These are phyloP conservation scores for Austroboletus niveus DNA, from an alignment of 1,284 basidiomycete genomes.

Conservation along the genomic window DNA sequence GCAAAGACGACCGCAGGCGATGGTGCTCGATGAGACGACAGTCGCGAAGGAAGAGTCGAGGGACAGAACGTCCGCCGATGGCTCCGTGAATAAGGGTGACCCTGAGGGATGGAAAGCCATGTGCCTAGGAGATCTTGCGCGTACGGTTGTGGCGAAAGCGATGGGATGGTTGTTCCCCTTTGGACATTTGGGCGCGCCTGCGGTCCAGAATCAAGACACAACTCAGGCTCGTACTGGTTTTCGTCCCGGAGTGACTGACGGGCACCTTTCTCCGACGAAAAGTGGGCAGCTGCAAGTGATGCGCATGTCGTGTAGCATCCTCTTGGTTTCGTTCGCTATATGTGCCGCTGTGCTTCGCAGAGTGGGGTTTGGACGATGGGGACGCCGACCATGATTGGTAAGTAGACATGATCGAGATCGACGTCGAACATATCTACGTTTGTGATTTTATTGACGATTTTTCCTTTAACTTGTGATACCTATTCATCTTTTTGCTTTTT, in stretches of 20 bases:
- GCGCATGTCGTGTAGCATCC: conserved; percentile 22
- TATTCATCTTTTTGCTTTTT: not conserved
- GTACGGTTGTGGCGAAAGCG: conserved; percentile 15
- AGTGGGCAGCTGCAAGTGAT: conserved; percentile 1
- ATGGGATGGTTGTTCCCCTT: conserved; percentile 29
- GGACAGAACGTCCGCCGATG: not conserved
- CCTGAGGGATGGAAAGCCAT: conserved; percentile 2
- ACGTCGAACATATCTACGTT: not conserved
- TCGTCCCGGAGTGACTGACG: not conserved
- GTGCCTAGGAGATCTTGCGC: conserved; percentile 13
- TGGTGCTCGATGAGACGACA: not conserved
- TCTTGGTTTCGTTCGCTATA: conserved; percentile 30
- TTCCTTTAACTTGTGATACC: not conserved
- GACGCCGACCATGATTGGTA: conserved; percentile 20
- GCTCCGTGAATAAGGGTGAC: not conserved
- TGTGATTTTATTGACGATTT: not conserved
- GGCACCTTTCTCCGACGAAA: conserved; percentile 6
- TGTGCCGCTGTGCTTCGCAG: conserved; percentile 27
- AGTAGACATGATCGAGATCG: not conserved
- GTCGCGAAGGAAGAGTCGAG: not conserved
- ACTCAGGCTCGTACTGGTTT: not conserved
- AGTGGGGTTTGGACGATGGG: conserved; percentile 25
- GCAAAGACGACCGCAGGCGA: conserved; percentile 1
- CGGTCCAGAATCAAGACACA: not conserved
- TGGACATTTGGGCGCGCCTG: conserved; percentile 1